Evolutionary conservation across 345 rosid species (phyloP).

Genomic region (Atalantia buxifolia): DNA sequence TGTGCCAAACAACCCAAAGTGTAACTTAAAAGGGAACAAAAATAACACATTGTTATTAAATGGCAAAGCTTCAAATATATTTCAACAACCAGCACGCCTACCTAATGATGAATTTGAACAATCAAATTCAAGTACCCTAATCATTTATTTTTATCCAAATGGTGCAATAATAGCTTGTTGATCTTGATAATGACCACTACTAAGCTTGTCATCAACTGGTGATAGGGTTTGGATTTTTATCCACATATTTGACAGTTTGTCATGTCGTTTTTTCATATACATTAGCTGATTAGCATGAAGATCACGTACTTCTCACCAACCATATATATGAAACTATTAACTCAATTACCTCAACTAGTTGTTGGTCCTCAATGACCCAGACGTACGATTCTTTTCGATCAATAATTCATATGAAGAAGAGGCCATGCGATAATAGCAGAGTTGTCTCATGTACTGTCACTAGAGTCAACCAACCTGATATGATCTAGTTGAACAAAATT

Average conservation of each 20-base stretch:
- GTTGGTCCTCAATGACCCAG: neutral
- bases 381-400: constrained; percentile 4
- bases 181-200: constrained; percentile 10
- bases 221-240: constrained; percentile 1
- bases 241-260: constrained; percentile 31
- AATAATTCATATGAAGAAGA: constrained; percentile 8
- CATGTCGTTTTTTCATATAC: constrained; percentile 17
- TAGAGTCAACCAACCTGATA: constrained; percentile 35
- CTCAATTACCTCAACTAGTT: neutral
- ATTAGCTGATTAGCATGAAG: neutral
- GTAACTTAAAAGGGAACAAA: constrained; percentile 38
- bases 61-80: constrained; percentile 7
- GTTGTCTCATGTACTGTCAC: constrained; percentile 46
- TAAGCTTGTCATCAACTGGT: constrained; percentile 4
- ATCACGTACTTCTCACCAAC: neutral
- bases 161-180: neutral
- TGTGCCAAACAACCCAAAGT: constrained; percentile 28
- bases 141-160: constrained; percentile 1
- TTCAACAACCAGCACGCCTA: constrained; percentile 37
- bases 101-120: constrained; percentile 20
- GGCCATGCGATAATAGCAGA: constrained; percentile 29
- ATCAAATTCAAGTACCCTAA: constrained; percentile 2
- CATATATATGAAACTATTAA: neutral
- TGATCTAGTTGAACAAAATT: too few relatives aligned
- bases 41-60: constrained; percentile 6